Evolutionary conservation across 768 basidiomycete genomes (phyloP), one percentile per base, ranked within the genome.

Genomic region (Serendipita sp.): DNA sequence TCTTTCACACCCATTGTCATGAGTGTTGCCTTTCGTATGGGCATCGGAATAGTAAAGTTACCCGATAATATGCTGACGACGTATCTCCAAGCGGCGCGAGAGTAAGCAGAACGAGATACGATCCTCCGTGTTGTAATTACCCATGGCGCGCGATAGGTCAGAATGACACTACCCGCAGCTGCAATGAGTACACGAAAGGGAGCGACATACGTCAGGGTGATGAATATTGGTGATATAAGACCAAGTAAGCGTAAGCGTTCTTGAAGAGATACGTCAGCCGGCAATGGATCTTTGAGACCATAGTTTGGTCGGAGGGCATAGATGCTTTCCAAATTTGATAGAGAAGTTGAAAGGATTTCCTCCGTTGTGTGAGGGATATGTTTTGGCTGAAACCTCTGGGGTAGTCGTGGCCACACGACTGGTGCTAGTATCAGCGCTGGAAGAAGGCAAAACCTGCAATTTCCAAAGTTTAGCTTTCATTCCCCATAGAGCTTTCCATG

Each of bases 131-230:
- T 75, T 65, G 82, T 75, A 62, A 71, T 72, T 0, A 80, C 83
- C 82, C 86, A 90, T 11, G 85, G 85, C 0, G 89, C 85, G 63
- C 83, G 81, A 75, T 82, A 83, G 16, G 79, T 78, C 63, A 90
- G 73, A 7, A 85, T 1, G 64, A 83, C 36, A 4, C 85, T 81
- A 35, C 89, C 87, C 1, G 72, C 63, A 66, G 86, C 67, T 34
- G 81, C 87, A 48, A 86, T 67, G 47, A 86, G 73, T 68, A 89
- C 76, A 58, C 80, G 83, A 3, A 86, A 74, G 8, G 84, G 82
- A 4, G 91, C 75, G 41, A 84, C 72, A 67, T 80, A 78, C 18
- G 86, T 86, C 46, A 86, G 69, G 54, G 85, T 38, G 51, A 91
- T 75, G 70, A 89, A 91, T 3, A 86, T 84, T 3, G 83, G 67